Base-by-base conservation (phyloP, 192 early-diverging fungal genomes). In the Gaertneriomyces semiglobifer region DNA sequence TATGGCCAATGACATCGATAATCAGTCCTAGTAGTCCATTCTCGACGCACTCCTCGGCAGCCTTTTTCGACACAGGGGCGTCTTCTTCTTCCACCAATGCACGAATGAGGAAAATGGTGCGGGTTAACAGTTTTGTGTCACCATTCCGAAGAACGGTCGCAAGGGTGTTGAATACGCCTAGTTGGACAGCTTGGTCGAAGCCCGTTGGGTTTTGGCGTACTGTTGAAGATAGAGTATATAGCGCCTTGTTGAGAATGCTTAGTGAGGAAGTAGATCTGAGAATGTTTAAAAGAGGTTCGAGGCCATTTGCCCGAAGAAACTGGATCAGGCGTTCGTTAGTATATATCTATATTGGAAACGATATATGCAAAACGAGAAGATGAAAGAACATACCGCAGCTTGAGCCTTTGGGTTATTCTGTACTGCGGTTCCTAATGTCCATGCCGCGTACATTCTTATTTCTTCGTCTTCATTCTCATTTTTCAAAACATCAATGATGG, bases 341-440 rank as follows among this genome's bases (percentile, higher is more conserved):
- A n/a, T n/a, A n/a, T n/a, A 50, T 38, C 4, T 43, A 25, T 42
- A 16, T 16, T 60, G 14, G 33, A 43, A 41, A 61, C 20, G 39
- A 33, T n/a, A 10, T 16, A 61, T 43, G 14, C 12, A 14, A 39
- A 43, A 20, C 39, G n/a, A 41, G 1, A 8, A 25, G 1, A 11
- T 11, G n/a, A 4, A 39, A 16, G 7, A 10, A 40, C 66, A 70
- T 80, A 84, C 82, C 54, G 87, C 89, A 14, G 78, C 70, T 72
- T 99, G 94, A 5, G 92, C 90, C 40, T 80, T 78, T 19, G 86
- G 83, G 71, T 99, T 98, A 76, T 99, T 94, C 73, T 99, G 94
- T 6, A 95, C 86, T 3, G 90, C 88, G 8, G 95, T 99, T 7
- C 93, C 94, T 59, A 92, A 84, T 9, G 95, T 89, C 96, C 95